Evolutionary conservation across 2,329 filamentous ascomycete genomes (phyloP), one percentile per base, ranked within the genome.

Genomic region (Xylariaceae sp.): DNA sequence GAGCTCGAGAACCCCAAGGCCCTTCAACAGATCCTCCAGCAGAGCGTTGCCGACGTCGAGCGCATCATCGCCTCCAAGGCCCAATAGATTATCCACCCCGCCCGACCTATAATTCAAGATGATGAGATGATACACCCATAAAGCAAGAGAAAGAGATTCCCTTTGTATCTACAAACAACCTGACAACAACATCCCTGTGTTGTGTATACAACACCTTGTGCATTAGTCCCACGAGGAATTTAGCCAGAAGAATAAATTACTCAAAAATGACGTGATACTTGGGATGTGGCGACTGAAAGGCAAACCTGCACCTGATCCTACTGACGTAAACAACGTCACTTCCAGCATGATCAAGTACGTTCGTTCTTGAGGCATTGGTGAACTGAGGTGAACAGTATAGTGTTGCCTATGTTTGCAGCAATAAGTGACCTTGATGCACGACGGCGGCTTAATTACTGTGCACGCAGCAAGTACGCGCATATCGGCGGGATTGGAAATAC

Each of bases 1-100:
- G 92, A 97, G 82, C 85, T 99, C 52, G 89, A 96, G 82, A 96
- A 88, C 82, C 94, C 95, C 72, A 97, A 91, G 84, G 82, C 86
- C 61, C 85, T 99, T 65, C 90, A 96, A 81, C 90, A 96, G 79
- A 96, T 99, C 67, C 85, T 99, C 64, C 87, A 94, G 78, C 94
- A 99, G 82, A 96, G 90, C 73, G 83, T 99, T 67, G 76, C 87
- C 58, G 94, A 99, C 74, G 86, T 99, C 69, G 94, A 99, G 85
- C 92, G 91, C 71, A 85, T 85, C 64, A 75, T 85, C 62, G 72
- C 78, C 54, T 73, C 80, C 67, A 85, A 85, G 75, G 71, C 79
- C 60, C 74, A 83, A 81, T 85, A 84, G 72, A 77, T 69, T 64
- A 56, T 15, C 27, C 43, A 4, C 22, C 22, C 7, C 22, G 4